phyloP scores from a whole-genome alignment of 1,284 basidiomycete species.

The Exsudoporus floridanus region DNA sequence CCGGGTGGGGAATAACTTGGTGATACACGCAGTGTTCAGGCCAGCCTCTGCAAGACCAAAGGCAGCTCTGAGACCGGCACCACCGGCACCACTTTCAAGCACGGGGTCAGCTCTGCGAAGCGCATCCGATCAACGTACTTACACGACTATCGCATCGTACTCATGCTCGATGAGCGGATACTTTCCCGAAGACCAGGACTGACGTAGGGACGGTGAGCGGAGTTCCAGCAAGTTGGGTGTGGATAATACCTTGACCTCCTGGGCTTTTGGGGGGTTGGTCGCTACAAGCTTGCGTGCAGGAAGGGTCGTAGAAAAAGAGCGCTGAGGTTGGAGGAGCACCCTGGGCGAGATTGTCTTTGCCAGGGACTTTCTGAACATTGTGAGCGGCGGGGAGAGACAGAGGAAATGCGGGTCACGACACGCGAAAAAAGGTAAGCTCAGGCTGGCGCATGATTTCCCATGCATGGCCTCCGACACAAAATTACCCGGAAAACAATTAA shows the following conservation, averaged over 20 bases:
- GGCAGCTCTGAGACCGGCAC: constrained; percentile 96
- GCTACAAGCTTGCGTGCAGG: constrained; percentile 64
- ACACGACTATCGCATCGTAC: constrained; percentile 97
- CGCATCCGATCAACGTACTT: constrained; percentile 39
- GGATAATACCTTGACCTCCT: constrained; percentile 70
- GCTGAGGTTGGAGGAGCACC: constrained; percentile 47
- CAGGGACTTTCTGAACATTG: constrained; percentile 38
- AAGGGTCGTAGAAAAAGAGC: constrained; percentile 64
- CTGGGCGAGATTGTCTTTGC: constrained; percentile 44
- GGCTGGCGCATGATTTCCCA: constrained; percentile 33
- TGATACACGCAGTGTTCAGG: constrained; percentile 98
- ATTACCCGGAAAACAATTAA: background rate
- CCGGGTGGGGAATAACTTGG: constrained; percentile 99
- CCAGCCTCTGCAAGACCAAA: constrained; percentile 99
- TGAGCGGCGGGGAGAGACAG: constrained; percentile 1
- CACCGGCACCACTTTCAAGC: constrained; percentile 83
- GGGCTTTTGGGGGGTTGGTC: constrained; percentile 77
- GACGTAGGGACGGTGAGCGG: constrained; percentile 11
- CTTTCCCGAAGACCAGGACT: constrained; percentile 79
- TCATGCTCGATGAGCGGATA: constrained; percentile 98
- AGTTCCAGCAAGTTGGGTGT: constrained; percentile 9
- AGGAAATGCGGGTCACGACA: constrained; percentile 8
- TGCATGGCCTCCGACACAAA: constrained; percentile 2
- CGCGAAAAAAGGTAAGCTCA: constrained; percentile 7
- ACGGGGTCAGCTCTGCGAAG: constrained; percentile 12